A percentile compares a stretch with the other conserved stretches of the same genome.
These are phyloP conservation scores for Galerina marginata DNA, from an alignment of 768 basidiomycete species.

Conservation along the genomic window DNA sequence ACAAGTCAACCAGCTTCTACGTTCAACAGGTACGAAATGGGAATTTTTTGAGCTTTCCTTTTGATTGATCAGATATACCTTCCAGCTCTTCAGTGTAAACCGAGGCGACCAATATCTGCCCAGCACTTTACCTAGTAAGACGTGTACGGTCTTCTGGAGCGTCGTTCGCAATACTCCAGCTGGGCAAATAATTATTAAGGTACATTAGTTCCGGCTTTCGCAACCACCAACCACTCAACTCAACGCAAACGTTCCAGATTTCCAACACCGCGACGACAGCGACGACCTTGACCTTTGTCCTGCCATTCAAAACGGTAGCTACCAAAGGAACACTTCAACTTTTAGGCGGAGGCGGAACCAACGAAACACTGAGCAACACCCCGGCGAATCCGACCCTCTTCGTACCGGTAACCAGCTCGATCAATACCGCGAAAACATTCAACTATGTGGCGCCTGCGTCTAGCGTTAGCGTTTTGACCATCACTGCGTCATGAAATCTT, in stretches of 20 bases:
- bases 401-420: slow-evolving; percentile 49
- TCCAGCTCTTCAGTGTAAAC: slow-evolving; percentile 66
- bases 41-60: neutral
- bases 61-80: neutral
- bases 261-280: slow-evolving; percentile 54
- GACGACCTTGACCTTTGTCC: slow-evolving; percentile 52
- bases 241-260: slow-evolving; percentile 40
- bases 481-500: slow-evolving; percentile 30
- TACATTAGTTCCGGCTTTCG: neutral
- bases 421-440: slow-evolving; percentile 58
- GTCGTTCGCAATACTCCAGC: slow-evolving; percentile 47
- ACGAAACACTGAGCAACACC: slow-evolving; percentile 57
- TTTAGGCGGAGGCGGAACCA: slow-evolving; percentile 32
- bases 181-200: slow-evolving; percentile 64
- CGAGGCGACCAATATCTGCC: slow-evolving; percentile 67
- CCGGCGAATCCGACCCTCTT: slow-evolving; percentile 54
- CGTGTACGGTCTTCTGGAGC: slow-evolving; percentile 67
- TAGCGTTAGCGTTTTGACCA: slow-evolving; percentile 45
- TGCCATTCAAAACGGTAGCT: slow-evolving; percentile 57
- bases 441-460: slow-evolving; percentile 57
- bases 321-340: neutral
- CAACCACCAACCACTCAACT: neutral
- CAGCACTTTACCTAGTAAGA: slow-evolving; percentile 56
- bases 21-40: slow-evolving; percentile 54
- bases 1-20: slow-evolving; percentile 65